These are phyloP conservation scores for Ailanthus altissimus DNA, from an alignment of 345 rosid genomes.

Conservation along the genomic window DNA sequence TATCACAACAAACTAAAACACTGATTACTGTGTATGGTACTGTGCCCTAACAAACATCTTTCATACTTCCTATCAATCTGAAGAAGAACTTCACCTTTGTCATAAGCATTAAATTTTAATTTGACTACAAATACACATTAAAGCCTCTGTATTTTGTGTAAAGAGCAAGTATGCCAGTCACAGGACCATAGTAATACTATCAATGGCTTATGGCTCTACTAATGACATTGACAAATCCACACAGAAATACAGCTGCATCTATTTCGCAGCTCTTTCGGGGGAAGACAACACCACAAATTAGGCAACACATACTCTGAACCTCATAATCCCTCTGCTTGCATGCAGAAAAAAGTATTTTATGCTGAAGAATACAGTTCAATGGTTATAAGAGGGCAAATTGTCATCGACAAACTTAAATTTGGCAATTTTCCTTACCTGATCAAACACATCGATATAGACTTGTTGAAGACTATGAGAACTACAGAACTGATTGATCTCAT, in stretches of 20 bases:
- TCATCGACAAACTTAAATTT: not conserved
- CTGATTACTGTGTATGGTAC: not conserved
- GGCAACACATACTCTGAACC: not conserved
- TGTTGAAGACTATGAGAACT: slow-evolving; percentile 92
- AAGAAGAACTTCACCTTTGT: not conserved
- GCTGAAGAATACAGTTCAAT: too few relatives aligned
- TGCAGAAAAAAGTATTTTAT: not conserved
- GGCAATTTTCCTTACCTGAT: slow-evolving; percentile 58
- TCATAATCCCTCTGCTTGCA: slow-evolving; percentile 10
- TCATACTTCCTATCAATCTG: not conserved
- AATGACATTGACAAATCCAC: not conserved
- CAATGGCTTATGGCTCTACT: not conserved
- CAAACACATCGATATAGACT: slow-evolving; percentile 94
- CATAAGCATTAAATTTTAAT: not conserved
- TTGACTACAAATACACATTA: not conserved
- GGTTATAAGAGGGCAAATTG: not conserved
- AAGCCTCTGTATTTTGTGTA: not conserved
- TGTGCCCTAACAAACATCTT: not conserved
- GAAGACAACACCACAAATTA: not conserved
- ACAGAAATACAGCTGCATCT: not conserved
- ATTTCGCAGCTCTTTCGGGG: not conserved
- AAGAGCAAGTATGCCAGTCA: not conserved
- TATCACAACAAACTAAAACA: not conserved
- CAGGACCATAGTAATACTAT: not conserved
- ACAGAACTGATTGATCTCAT: slow-evolving; percentile 98